Conservation (phyloP, 805 yeast species). For the Priceomyces castillae region DNA sequence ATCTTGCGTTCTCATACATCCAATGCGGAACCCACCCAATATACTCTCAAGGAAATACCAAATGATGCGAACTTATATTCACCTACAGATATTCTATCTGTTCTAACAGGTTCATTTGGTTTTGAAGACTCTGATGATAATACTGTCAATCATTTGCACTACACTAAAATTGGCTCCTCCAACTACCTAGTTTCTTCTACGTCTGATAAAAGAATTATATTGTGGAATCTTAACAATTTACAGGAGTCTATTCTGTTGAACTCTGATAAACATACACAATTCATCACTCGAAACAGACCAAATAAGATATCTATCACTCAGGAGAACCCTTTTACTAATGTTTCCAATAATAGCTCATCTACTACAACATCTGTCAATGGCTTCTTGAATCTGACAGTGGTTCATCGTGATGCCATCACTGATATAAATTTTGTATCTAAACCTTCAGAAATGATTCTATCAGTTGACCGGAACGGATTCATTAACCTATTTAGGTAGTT, state of each 20-base stretch:
- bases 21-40: slow-evolving; percentile 21
- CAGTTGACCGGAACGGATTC: slow-evolving; percentile 66
- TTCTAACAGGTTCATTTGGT: slow-evolving; percentile 9
- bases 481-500: slow-evolving; percentile 57
- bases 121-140: slow-evolving; percentile 22
- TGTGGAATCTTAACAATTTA: slow-evolving; percentile 26
- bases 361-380: not conserved
- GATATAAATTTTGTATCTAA: slow-evolving; percentile 44
- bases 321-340: not conserved
- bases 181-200: slow-evolving; percentile 25
- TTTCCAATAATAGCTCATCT: not conserved
- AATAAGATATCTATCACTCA: not conserved
- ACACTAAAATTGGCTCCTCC: slow-evolving; percentile 8
- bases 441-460: slow-evolving; percentile 60
- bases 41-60: slow-evolving; percentile 20
- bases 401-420: slow-evolving; percentile 48
- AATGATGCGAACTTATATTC: slow-evolving; percentile 9
- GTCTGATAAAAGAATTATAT: slow-evolving; percentile 22
- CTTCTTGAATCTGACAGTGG: not conserved
- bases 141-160: slow-evolving; percentile 5
- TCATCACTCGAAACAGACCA: not conserved
- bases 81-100: slow-evolving; percentile 14
- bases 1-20: slow-evolving; percentile 15
- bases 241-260: slow-evolving; percentile 14
- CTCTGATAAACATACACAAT: not conserved